These are phyloP conservation scores for Aspergillus transmontanensis DNA, from an alignment of 2,329 filamentous ascomycete genomes.

Conservation along the genomic window DNA sequence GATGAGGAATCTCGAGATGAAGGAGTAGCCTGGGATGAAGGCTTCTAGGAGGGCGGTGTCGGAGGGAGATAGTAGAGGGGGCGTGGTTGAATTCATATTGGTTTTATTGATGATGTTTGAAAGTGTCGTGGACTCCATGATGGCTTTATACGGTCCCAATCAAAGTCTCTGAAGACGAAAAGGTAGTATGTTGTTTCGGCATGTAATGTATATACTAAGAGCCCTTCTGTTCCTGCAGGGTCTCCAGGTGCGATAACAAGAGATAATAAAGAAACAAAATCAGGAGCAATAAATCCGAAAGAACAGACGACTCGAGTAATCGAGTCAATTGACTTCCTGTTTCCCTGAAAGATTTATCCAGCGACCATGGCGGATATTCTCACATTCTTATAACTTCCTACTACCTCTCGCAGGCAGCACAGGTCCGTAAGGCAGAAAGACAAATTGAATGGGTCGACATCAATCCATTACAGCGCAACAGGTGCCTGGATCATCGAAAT, in stretches of 20 bases:
- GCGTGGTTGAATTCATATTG: constrained; percentile 14
- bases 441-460: background rate
- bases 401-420: background rate
- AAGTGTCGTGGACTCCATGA: constrained; percentile 15
- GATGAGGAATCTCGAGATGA: constrained; percentile 56
- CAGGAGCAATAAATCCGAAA: background rate
- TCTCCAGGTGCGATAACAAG: background rate
- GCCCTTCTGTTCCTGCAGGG: background rate
- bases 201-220: background rate
- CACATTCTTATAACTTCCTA: background rate
- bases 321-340: background rate
- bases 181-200: background rate
- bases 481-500: background rate
- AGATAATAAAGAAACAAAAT: background rate
- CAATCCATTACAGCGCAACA: background rate
- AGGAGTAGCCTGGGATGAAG: constrained; percentile 67
- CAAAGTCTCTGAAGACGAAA: background rate
- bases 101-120: constrained; percentile 13
- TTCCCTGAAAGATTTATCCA: background rate
- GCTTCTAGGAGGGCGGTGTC: constrained; percentile 54
- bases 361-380: background rate
- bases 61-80: constrained; percentile 17
- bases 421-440: background rate
- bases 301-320: background rate
- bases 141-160: background rate